Percentiles rank a stretch among this genome's conserved stretches.
Evolutionary conservation across 306 rosid species (phyloP).

Genomic region (Medicago arabica): DNA sequence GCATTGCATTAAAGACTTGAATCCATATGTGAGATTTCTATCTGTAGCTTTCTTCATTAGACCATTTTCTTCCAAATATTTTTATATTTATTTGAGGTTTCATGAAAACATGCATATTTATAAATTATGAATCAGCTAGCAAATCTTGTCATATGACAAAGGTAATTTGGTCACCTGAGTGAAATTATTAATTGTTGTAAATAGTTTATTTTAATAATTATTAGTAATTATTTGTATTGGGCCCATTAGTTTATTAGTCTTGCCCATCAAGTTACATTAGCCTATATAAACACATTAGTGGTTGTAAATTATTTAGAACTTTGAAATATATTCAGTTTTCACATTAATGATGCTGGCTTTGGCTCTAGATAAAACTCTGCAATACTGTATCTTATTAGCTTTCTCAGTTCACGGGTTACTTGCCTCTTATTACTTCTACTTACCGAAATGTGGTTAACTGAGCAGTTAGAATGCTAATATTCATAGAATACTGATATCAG

Average conservation of each 20-base stretch:
- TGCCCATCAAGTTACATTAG: no score
- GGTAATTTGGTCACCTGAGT: conserved; percentile 6
- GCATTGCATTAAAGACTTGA: conserved; percentile 3
- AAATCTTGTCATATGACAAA: conserved; percentile 21
- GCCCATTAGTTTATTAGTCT: no score
- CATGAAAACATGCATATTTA: neutral
- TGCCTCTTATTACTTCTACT: conserved; percentile 15
- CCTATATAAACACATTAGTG: no score
- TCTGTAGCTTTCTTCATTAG: neutral
- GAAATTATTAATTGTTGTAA: no score
- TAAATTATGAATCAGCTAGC: conserved; percentile 3
- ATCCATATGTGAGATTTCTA: conserved; percentile 6
- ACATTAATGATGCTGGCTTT: conserved; percentile 20
- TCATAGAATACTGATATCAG: conserved; percentile 10
- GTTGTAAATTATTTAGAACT: no score
- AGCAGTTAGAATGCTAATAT: conserved; percentile 12
- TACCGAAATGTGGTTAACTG: neutral
- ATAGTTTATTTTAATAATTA: no score
- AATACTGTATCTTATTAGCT: neutral
- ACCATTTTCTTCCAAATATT: conserved; percentile 18
- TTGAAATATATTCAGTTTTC: no score
- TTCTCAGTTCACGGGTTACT: neutral
- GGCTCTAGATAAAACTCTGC: conserved; percentile 14
- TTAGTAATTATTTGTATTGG: no score
- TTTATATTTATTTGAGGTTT: conserved; percentile 13